These are phyloP conservation scores for Ustilago shanxiensis DNA, from an alignment of 1,284 basidiomycete species.

Conservation along the genomic window DNA sequence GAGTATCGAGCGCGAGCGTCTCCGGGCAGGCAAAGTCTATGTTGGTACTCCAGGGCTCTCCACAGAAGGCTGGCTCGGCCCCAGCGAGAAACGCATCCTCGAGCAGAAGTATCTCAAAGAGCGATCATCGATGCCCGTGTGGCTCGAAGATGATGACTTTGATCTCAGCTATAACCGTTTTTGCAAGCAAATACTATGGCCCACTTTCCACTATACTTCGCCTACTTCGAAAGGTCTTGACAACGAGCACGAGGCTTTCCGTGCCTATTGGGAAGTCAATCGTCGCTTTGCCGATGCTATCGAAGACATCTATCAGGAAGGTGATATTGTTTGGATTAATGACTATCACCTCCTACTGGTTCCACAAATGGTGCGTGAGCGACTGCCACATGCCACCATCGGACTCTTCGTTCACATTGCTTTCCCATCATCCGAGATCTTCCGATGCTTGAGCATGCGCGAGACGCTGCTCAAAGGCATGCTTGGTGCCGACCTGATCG, in stretches of 20 bases:
- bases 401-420: constrained; percentile 91
- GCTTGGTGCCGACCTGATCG: constrained; percentile 80
- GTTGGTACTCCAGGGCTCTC: constrained; percentile 66
- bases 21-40: constrained; percentile 61
- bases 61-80: constrained; percentile 60
- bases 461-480: constrained; percentile 78
- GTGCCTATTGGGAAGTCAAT: constrained; percentile 85
- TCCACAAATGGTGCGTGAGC: constrained; percentile 79
- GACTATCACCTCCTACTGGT: constrained; percentile 83
- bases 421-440: constrained; percentile 88
- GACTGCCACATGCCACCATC: constrained; percentile 78
- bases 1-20: constrained; percentile 57
- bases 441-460: constrained; percentile 79
- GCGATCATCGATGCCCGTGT: constrained; percentile 78
- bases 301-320: constrained; percentile 79
- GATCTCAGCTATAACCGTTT: constrained; percentile 85
- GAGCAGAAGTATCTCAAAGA: constrained; percentile 76
- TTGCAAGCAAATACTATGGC: constrained; percentile 91
- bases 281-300: constrained; percentile 85
- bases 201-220: constrained; percentile 85
- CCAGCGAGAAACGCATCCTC: constrained; percentile 73
- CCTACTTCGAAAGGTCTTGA: constrained; percentile 85
- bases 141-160: constrained; percentile 77
- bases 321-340: constrained; percentile 78
- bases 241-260: constrained; percentile 81